Evolutionary conservation across 805 yeast genomes (phyloP).

Genomic region (Clavispora carvajalis): DNA sequence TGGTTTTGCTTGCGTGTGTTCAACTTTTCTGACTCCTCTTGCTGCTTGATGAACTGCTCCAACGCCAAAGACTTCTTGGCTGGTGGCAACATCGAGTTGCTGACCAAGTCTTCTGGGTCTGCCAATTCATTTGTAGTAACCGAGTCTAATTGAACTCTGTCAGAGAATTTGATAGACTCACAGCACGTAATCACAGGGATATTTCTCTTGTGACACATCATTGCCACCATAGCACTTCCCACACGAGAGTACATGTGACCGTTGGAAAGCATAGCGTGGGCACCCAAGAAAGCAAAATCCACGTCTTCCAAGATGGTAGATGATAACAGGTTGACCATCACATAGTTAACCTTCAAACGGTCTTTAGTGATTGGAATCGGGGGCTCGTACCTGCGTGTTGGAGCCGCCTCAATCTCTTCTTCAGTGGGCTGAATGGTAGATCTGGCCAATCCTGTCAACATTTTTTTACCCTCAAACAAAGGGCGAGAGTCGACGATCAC

Average conservation of each 20-base stretch:
- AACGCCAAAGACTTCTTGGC: conserved; percentile 57
- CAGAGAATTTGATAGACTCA: conserved; percentile 90
- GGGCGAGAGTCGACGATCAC: conserved; percentile 92
- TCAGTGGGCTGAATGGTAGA: conserved; percentile 19
- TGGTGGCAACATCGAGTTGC: conserved; percentile 46
- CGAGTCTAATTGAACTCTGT: conserved; percentile 93
- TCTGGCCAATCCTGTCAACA: conserved; percentile 59
- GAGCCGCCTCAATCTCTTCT: conserved; percentile 17
- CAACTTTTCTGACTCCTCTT: conserved; percentile 25
- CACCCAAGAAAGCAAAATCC: conserved; percentile 89
- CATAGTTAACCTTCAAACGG: conserved; percentile 76
- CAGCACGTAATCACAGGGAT: conserved; percentile 95
- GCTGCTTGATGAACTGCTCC: conserved; percentile 52
- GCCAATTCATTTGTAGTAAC: conserved; percentile 90
- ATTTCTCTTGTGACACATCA: conserved; percentile 81
- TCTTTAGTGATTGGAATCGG: conserved; percentile 30
- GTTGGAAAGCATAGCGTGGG: conserved; percentile 94
- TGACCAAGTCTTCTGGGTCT: conserved; percentile 67
- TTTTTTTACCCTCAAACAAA: conserved; percentile 81
- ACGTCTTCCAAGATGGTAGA: conserved; percentile 75
- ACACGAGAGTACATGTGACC: conserved; percentile 91
- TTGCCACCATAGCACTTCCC: conserved; percentile 90
- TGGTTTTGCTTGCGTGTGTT: conserved; percentile 20
- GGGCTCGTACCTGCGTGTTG: conserved; percentile 13
- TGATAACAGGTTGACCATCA: conserved; percentile 70